Conservation (phyloP, 495 filamentous ascomycete species). For the Penicillium atrosanguineum region DNA sequence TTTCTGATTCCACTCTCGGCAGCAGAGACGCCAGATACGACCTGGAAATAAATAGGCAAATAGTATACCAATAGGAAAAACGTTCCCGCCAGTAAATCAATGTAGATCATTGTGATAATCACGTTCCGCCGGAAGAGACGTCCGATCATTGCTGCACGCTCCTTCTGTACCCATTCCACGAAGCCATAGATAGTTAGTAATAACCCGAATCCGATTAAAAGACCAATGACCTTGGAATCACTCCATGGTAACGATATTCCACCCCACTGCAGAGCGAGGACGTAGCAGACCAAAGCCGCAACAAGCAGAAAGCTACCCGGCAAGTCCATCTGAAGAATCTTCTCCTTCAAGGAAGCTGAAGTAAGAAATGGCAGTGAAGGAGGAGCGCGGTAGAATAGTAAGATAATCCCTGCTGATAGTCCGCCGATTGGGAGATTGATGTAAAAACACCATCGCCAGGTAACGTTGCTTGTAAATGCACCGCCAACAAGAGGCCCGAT, state of each 20-base stretch:
- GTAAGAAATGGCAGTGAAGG: conserved; percentile 16
- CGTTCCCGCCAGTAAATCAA: conserved; percentile 17
- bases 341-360: conserved; percentile 27
- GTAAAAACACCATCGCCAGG: conserved; percentile 45
- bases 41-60: conserved; percentile 71
- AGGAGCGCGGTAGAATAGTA: conserved; percentile 40
- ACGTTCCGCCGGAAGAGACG: background rate
- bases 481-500: conserved; percentile 38
- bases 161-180: conserved; percentile 24
- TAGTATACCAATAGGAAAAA: conserved; percentile 25
- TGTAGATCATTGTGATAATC: conserved; percentile 12
- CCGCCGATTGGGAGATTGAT: conserved; percentile 54
- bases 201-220: conserved; percentile 33
- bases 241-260: conserved; percentile 33
- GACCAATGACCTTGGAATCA: conserved; percentile 27
- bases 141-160: conserved; percentile 27
- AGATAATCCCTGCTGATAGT: conserved; percentile 31
- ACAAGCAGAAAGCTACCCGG: conserved; percentile 26
- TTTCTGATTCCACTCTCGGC: conserved; percentile 63
- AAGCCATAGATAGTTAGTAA: conserved; percentile 22
- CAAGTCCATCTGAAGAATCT: conserved; percentile 32
- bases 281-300: conserved; percentile 28
- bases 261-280: conserved; percentile 43
- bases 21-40: conserved; percentile 61
- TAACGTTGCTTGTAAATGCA: conserved; percentile 20